Evolutionary conservation across 1,284 basidiomycete species (phyloP), one percentile per base, ranked within the genome.

Genomic region (Afroboletus lepidellus): DNA sequence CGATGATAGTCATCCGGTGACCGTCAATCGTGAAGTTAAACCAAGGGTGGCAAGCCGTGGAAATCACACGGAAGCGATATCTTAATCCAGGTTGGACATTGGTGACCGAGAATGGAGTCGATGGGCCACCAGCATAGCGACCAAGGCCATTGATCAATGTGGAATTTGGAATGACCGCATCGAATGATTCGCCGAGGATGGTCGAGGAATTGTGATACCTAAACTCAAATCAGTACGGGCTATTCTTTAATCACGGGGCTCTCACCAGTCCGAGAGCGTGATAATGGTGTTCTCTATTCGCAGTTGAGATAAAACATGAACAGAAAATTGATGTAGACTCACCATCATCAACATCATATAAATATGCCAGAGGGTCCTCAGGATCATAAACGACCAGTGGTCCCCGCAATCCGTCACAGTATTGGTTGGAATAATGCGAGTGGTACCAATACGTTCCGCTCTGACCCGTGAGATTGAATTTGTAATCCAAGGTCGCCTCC

Each of bases 61-160:
- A 58, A 16, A 77, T 51, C 2, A 77, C 16, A 2, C 70, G 61
- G 56, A 74, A 65, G 6, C 71, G 70, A 42, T 70, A 71, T 3
- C 66, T 58, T 23, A 56, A 52, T 5, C 66, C 64, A 1, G 30
- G 42, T 11, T 46, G 24, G 24, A 72, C 70, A 36, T 54, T 60
- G 32, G 74, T 56, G 6, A 78, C 64, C 1, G 74, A 42, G 8
- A 77, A 60, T 3, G 66, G 58, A 24, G 47, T 37, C 8, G 55
- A 16, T 21, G 73, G 66, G 3, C 73, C 73, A 16, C 63, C 65
- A 15, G 56, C 2, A 46, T 67, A 82, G 29, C 74, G 69, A 7
- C 77, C 76, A 12, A 54, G 58, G 1, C 81, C 81, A 49, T 84
- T 82, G 59, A 83, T 75, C 21, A 81, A 55, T 0, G 71, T 73